Evolutionary conservation across 2,329 filamentous ascomycete species (phyloP).

Genomic region (Epichloe coenophiala): DNA sequence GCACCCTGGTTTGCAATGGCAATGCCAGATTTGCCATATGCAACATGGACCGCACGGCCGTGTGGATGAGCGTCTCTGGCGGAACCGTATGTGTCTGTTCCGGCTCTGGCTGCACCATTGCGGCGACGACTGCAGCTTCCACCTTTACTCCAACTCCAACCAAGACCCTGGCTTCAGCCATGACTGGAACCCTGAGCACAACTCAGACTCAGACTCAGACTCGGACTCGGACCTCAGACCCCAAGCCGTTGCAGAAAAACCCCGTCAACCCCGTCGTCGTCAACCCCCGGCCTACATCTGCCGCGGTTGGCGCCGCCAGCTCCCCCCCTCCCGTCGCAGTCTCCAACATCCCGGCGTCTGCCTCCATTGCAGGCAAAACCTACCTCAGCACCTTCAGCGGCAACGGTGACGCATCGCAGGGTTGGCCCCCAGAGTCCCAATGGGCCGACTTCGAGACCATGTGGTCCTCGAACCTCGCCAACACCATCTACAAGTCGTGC

Average conservation of each 20-base stretch:
- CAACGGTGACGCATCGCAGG: conserved; percentile 4
- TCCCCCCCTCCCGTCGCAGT: not conserved
- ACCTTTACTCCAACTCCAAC: too few species aligned
- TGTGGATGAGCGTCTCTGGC: not conserved
- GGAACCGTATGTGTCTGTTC: conserved; percentile 1
- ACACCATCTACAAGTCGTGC: conserved; percentile 6
- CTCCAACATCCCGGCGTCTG: not conserved
- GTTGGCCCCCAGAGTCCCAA: conserved; percentile 16
- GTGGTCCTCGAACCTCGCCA: conserved; percentile 11
- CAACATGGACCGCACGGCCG: not conserved
- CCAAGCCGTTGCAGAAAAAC: not conserved
- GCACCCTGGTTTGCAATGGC: conserved; percentile 2
- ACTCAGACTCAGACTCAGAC: not conserved
- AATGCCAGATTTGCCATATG: not conserved
- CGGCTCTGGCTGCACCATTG: not conserved
- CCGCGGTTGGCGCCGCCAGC: not conserved
- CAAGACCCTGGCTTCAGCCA: too few species aligned
- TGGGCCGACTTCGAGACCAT: conserved; percentile 19
- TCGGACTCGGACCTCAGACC: not conserved
- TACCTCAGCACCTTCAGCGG: not conserved
- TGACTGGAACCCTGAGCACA: not conserved
- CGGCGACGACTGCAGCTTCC: not conserved
- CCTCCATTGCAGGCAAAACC: not conserved
- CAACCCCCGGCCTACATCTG: not conserved
- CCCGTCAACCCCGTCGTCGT: too few species aligned